Base-by-base conservation (phyloP, 2,329 filamentous ascomycete genomes). In the Cladorrhinum sp. region DNA sequence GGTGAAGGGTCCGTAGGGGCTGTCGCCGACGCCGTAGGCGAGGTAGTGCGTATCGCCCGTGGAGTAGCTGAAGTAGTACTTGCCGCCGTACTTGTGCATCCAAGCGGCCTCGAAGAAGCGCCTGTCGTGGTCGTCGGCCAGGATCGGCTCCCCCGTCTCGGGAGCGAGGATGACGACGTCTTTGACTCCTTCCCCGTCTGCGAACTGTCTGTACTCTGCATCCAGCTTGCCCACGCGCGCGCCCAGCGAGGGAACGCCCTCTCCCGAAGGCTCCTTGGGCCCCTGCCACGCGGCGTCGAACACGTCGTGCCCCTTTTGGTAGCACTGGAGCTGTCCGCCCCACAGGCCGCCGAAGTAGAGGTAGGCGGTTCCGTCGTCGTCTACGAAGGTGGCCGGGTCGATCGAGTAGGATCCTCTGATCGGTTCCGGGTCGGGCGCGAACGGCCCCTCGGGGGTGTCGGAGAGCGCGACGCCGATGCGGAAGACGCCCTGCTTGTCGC, bases 61-160 rank as follows among this genome's bases (percentile, higher is more conserved):
- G 64, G 87, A 90, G 76, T 91, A 91, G 59, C 84, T 87, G 72
- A 92, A 89, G 77, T 91, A 91, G 75, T 92, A 92, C 62, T 78
- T 82, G 1, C 81, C 87, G 0, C 81, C 76, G 69, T 85, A 83
- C 79, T 89, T 90, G 76, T 92, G 89, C 80, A 91, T 79, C 90
- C 89, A 92, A 1, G 89, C 86, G 0, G 89, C 90, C 75, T 93
- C 90, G 72, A 93, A 92, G 80, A 93, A 93, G 7, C 90, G 81
- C 16, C 87, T 75, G 62, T 88, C 87, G 71, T 92, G 90, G 72
- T 92, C 88, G 67, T 87, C 82, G 9, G 86, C 86, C 1, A 75
- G 69, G 55, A 92, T 77, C 0, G 81, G 84, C 70, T 82, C 72
- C 5, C 84, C 83, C 3, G 81, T 82, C 67, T 87, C 84, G 5